Evolutionary conservation across 768 basidiomycete species (phyloP).

Genomic region (Tulasnella sp.): DNA sequence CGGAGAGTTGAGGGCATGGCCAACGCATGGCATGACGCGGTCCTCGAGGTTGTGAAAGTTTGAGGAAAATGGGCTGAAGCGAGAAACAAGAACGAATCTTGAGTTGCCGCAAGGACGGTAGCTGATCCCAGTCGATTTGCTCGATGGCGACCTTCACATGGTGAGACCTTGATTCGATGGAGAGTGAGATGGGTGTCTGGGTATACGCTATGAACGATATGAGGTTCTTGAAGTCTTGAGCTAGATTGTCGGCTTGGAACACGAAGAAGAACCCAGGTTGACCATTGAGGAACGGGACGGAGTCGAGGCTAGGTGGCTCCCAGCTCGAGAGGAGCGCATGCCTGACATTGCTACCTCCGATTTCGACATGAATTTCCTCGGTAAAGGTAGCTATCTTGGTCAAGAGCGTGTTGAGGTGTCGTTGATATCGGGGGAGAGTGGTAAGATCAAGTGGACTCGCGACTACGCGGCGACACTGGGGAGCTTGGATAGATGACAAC

Average conservation of each 20-base stretch:
- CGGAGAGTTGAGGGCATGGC: no score
- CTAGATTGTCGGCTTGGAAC: not conserved
- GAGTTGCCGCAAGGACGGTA: no score
- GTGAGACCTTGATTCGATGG: no score
- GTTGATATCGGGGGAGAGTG: not conserved
- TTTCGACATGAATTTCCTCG: not conserved
- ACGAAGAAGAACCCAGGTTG: not conserved
- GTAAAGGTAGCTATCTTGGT: not conserved
- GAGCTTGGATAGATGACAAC: not conserved
- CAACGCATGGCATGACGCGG: no score
- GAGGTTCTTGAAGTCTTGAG: not conserved
- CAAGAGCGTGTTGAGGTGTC: not conserved
- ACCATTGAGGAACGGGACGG: not conserved
- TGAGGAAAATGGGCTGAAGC: no score
- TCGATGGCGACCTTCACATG: no score
- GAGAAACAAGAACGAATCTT: no score
- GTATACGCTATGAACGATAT: no score
- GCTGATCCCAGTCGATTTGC: no score
- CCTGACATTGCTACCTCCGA: not conserved
- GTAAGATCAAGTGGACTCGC: not conserved
- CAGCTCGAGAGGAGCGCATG: not conserved
- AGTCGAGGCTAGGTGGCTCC: no score
- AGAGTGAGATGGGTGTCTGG: no score
- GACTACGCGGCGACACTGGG: not conserved
- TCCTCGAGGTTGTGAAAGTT: no score